Evolutionary conservation across 805 yeast genomes (phyloP).

Genomic region (Naumovozyma baii): DNA sequence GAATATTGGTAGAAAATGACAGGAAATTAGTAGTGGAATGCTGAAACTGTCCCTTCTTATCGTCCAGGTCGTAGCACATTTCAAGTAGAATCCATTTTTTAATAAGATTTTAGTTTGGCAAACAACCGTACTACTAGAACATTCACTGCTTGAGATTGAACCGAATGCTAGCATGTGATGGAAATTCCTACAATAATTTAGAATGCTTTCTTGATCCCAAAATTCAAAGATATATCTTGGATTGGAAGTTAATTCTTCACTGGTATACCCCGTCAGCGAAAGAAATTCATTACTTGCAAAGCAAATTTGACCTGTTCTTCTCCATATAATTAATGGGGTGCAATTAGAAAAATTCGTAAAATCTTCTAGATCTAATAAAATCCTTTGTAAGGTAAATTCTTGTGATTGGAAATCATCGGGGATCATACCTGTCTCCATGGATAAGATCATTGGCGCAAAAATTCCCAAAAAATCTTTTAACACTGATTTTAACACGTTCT

Average conservation of each 20-base stretch:
- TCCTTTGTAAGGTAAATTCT: conserved; percentile 48
- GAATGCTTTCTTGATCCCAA: conserved; percentile 70
- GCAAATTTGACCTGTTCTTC: conserved; percentile 78
- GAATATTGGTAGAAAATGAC: conserved; percentile 66
- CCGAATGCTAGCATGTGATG: conserved; percentile 54
- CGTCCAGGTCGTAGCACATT: conserved; percentile 77
- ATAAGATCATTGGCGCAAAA: conserved; percentile 67
- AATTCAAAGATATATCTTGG: conserved; percentile 66
- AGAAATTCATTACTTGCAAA: conserved; percentile 69
- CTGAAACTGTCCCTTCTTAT: conserved; percentile 76
- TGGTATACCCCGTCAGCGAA: conserved; percentile 54
- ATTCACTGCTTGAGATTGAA: not conserved
- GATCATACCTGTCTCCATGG: conserved; percentile 62
- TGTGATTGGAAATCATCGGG: conserved; percentile 62
- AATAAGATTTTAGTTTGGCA: conserved; percentile 33
- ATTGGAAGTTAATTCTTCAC: conserved; percentile 40
- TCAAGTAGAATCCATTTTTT: conserved; percentile 35
- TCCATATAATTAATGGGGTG: conserved; percentile 76
- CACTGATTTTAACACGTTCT: conserved; percentile 20
- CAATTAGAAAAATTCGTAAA: conserved; percentile 42
- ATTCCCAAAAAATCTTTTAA: conserved; percentile 37
- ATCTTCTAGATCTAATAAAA: conserved; percentile 47
- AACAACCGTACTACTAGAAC: conserved; percentile 11
- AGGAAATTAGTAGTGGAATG: conserved; percentile 74
- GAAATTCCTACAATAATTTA: conserved; percentile 63